phyloP scores from a whole-genome alignment of 306 rosid genomes.

The Trifolium dubium region DNA sequence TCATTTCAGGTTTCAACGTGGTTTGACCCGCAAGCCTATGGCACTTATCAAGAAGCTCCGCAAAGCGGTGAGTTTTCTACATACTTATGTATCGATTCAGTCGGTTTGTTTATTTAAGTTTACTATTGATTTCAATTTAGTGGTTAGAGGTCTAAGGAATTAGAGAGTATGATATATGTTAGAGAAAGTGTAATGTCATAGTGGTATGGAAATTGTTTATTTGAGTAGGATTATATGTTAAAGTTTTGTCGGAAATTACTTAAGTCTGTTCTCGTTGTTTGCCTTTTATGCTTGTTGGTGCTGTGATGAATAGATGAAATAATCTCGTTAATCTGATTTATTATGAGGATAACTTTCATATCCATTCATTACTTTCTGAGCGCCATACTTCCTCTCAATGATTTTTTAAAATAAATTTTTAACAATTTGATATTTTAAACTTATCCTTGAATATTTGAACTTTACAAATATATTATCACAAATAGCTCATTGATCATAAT shows the following conservation, averaged over 20 bases:
- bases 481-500: neutral
- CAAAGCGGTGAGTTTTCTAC: constrained; percentile 48
- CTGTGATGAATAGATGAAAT: constrained; percentile 5
- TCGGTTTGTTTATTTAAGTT: neutral
- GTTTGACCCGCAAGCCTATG: constrained; percentile 66
- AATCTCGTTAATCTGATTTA: constrained; percentile 24
- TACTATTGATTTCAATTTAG: too few species aligned
- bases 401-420: neutral
- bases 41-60: constrained; percentile 64
- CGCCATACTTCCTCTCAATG: neutral
- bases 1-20: constrained; percentile 51
- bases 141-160: too few species aligned
- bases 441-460: neutral
- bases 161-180: too few species aligned
- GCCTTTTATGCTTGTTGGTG: neutral
- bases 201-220: too few species aligned
- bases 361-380: constrained; percentile 12
- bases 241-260: too few species aligned
- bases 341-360: constrained; percentile 8
- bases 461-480: neutral
- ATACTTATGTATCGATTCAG: too few species aligned
- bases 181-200: too few species aligned
- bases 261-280: too few species aligned
- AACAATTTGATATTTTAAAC: neutral
- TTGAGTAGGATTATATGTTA: too few species aligned